These are phyloP conservation scores for Eucalyptus pauciflora DNA, from an alignment of 345 rosid genomes.

Conservation along the genomic window DNA sequence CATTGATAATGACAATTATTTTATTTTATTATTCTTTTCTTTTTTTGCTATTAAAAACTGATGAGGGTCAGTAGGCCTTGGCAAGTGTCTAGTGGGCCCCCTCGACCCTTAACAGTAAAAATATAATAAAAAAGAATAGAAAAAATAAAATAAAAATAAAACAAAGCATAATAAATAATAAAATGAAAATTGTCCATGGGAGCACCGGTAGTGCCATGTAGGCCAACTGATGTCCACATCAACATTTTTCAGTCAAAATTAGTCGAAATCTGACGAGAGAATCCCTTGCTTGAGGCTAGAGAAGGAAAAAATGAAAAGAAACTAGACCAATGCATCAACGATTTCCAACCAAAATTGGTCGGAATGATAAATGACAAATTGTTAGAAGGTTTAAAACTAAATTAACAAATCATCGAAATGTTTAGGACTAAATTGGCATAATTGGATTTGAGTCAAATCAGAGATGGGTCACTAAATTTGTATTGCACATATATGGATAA, in stretches of 20 bases:
- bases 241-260: background rate
- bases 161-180: background rate
- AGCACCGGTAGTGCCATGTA: background rate
- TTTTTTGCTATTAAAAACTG: background rate
- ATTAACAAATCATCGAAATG: too few relatives aligned
- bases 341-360: accelerated
- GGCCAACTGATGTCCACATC: accelerated
- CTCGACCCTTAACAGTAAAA: background rate
- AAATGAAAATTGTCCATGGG: background rate
- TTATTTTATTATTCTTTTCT: background rate
- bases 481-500: background rate
- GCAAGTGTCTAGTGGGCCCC: accelerated
- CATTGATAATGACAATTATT: accelerated
- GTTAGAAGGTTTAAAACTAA: too few relatives aligned
- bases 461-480: too few relatives aligned
- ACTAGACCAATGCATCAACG: accelerated
- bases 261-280: background rate
- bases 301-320: background rate
- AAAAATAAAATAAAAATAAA: too few relatives aligned
- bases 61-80: accelerated
- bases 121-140: too few relatives aligned
- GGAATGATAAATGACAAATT: too few relatives aligned
- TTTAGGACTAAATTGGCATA: accelerated
- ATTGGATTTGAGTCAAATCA: accelerated
- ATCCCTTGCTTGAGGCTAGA: accelerated